These are phyloP conservation scores for Collybiopsis confluens DNA, from an alignment of 768 basidiomycete genomes.

Conservation along the genomic window DNA sequence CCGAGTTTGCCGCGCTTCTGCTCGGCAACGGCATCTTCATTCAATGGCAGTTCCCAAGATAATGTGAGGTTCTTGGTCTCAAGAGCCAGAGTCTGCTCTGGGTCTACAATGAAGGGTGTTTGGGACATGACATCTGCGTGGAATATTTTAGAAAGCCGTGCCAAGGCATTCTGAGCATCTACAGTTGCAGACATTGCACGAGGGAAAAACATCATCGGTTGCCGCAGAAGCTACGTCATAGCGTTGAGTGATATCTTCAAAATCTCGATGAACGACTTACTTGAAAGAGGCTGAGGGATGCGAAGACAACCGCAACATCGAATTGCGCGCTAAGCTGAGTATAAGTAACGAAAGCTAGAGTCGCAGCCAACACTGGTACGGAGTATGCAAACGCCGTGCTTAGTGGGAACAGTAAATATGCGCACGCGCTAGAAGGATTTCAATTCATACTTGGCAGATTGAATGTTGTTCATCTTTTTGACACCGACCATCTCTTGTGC, in stretches of 20 bases:
- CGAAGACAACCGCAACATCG: constrained; percentile 65
- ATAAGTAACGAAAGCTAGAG: constrained; percentile 65
- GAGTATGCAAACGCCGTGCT: constrained; percentile 54
- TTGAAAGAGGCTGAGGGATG: constrained; percentile 62
- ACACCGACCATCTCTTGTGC: constrained; percentile 54
- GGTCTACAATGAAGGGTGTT: constrained; percentile 39
- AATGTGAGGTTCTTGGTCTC: constrained; percentile 54
- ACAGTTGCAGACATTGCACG: constrained; percentile 57
- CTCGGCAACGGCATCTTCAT: background rate
- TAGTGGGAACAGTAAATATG: background rate
- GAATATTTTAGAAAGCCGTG: constrained; percentile 47
- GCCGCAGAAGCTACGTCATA: constrained; percentile 48
- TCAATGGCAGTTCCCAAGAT: constrained; percentile 49
- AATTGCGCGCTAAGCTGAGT: constrained; percentile 49
- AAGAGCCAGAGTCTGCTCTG: constrained; percentile 42
- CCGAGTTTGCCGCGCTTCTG: constrained; percentile 7
- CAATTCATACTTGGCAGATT: constrained; percentile 50
- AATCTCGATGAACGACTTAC: constrained; percentile 16
- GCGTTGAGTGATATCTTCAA: background rate
- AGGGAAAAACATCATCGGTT: constrained; percentile 69
- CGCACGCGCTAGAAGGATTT: background rate
- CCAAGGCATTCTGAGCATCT: constrained; percentile 61
- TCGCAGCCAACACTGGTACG: constrained; percentile 60
- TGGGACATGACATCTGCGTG: constrained; percentile 48
- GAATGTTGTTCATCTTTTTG: constrained; percentile 52